These are phyloP conservation scores for Arabidopsis hybrid DNA, from an alignment of 441 rosid species.

Conservation along the genomic window DNA sequence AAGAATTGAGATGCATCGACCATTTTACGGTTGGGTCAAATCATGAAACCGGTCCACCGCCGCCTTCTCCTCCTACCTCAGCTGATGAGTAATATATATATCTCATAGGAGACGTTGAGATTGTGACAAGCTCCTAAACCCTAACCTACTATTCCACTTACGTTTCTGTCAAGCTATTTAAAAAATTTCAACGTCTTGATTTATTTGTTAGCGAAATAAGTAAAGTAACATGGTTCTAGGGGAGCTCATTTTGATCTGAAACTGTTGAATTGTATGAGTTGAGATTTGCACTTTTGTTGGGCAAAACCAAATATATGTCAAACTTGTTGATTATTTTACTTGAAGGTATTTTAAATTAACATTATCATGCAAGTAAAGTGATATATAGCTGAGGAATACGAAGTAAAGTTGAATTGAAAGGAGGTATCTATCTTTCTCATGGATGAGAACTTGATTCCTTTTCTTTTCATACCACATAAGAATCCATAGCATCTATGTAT, in stretches of 20 bases:
- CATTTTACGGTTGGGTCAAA: slow-evolving; percentile 30
- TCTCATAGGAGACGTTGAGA: slow-evolving; percentile 22
- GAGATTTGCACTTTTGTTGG: slow-evolving; percentile 27
- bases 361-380: slow-evolving; percentile 8
- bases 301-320: slow-evolving; percentile 22
- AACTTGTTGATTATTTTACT: slow-evolving; percentile 33
- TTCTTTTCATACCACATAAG: slow-evolving; percentile 23
- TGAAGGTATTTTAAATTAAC: background rate
- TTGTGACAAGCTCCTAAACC: slow-evolving; percentile 25
- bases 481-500: slow-evolving; percentile 2
- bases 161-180: slow-evolving; percentile 30
- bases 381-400: background rate
- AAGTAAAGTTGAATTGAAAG: slow-evolving; percentile 29
- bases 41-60: slow-evolving; percentile 42
- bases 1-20: slow-evolving; percentile 38
- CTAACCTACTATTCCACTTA: slow-evolving; percentile 38
- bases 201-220: slow-evolving; percentile 12
- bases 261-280: slow-evolving; percentile 33
- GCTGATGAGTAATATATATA: slow-evolving; percentile 32
- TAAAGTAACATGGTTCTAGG: slow-evolving; percentile 9
- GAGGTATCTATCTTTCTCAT: slow-evolving; percentile 18
- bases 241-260: slow-evolving; percentile 28
- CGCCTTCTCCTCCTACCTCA: slow-evolving; percentile 44
- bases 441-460: slow-evolving; percentile 34
- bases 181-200: background rate